These are phyloP conservation scores for Erodium trifolium DNA, from an alignment of 441 rosid species.

Conservation along the genomic window DNA sequence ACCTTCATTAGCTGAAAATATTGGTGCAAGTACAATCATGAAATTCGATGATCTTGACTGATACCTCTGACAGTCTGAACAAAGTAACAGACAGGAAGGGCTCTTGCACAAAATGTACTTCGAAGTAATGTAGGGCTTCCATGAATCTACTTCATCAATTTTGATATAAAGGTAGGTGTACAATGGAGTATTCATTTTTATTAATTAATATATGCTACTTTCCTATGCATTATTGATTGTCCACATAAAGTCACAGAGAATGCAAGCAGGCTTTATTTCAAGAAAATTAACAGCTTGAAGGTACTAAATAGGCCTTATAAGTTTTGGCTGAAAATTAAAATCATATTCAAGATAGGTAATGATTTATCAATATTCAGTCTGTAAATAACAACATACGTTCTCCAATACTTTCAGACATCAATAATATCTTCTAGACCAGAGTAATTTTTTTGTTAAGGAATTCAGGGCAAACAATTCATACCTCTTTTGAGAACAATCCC, in stretches of 20 bases:
- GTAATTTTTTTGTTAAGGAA: neutral
- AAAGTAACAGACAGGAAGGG: neutral
- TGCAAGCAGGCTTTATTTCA: neutral
- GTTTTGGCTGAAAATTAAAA: neutral
- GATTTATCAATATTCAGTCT: neutral
- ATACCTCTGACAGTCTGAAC: constrained; percentile 1
- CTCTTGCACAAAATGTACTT: too few relatives aligned
- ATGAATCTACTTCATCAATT: neutral
- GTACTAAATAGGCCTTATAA: neutral
- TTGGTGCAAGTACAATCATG: neutral
- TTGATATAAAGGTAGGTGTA: neutral
- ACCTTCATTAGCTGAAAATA: neutral
- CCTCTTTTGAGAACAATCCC: constrained; percentile 95
- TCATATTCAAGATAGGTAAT: neutral
- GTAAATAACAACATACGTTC: neutral
- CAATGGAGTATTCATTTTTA: neutral
- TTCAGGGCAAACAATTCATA: constrained; percentile 21
- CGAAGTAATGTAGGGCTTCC: neutral
- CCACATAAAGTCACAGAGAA: neutral
- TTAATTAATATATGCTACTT: neutral
- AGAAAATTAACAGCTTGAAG: neutral
- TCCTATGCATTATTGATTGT: neutral
- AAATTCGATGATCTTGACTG: neutral
- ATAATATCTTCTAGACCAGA: neutral
- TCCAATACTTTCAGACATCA: neutral